Percentiles rank a stretch among this genome's conserved stretches.
Conservation (phyloP, 139 green algal species). For the Bryopsis sp. region DNA sequence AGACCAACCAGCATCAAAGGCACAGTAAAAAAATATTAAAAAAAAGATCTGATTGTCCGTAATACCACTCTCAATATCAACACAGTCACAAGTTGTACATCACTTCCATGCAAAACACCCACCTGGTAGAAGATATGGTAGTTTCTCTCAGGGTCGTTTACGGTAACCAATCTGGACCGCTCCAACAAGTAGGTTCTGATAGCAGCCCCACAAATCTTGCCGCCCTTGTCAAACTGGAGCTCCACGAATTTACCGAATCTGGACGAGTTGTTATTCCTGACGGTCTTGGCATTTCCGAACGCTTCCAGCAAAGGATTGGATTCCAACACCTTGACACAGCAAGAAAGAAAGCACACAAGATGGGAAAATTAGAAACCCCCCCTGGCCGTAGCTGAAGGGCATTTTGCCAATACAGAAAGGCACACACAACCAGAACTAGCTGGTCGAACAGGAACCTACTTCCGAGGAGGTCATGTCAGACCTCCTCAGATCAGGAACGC, state of each 20-base stretch:
- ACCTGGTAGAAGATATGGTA: conserved; percentile 99
- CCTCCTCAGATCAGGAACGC: too few species aligned
- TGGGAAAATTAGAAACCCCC: too few species aligned
- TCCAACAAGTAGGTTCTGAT: conserved; percentile 97
- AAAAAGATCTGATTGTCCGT: too few species aligned
- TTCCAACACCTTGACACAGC: conserved; percentile 71
- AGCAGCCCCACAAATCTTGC: conserved; percentile 75
- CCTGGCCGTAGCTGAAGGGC: too few species aligned
- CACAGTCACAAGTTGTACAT: too few species aligned
- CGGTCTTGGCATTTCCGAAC: conserved; percentile 98
- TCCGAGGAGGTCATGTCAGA: too few species aligned
- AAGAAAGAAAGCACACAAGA: neutral
- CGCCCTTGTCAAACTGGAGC: conserved; percentile 88
- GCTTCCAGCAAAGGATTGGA: conserved; percentile 96
- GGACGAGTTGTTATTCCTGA: conserved; percentile 94
- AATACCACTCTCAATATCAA: neutral
- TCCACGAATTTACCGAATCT: conserved; percentile 99
- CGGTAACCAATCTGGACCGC: conserved; percentile 79
- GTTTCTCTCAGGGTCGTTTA: conserved; percentile 93
- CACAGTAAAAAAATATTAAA: too few species aligned
- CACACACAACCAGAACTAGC: too few species aligned
- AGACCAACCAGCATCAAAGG: too few species aligned
- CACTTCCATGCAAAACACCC: too few species aligned
- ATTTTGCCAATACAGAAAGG: too few species aligned
- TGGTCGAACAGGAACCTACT: too few species aligned